Base-by-base conservation (phyloP, 1,284 basidiomycete species). In the Cryptococcus sp. region DNA sequence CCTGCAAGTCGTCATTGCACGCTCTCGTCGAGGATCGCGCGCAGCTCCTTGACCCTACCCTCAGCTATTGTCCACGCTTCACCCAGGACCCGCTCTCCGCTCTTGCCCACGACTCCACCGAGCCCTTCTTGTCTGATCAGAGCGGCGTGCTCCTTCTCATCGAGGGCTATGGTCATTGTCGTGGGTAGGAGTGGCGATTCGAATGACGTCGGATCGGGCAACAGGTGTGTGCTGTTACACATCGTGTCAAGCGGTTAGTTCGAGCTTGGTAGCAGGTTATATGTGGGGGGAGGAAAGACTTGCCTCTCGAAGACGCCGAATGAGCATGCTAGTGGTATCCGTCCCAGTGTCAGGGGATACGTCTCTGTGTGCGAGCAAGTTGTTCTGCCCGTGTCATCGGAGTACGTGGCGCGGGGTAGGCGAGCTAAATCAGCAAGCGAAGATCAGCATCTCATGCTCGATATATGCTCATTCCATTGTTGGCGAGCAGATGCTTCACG, bases 191-290 rank as follows among this genome's bases (percentile, higher is more conserved):
- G 82, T 0, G 91, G 89, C 65, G 93, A 87, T 78, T 98, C 94
- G 75, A 96, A 96, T 0, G 91, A 84, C 0, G 90, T 89, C 1
- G 91, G 90, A 76, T 97, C 94, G 0, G 87, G 82, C 1, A 97
- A 80, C 15, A 94, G 76, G 47, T 87, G 82, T 40, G 84, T 84
- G 25, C 74, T 76, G 25, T 50, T 41, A 44, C 15, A 39, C 20
- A 20, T 39, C 47, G 48, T 4, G 40, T 42, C 40, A 57, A 52
- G 20, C 31, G 20, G 27, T 57, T 40, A 53, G 7, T 8, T 35
- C 19, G 13, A 22, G 19, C 40, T 5, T 46, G 53, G 47, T 35
- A 35, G 25, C 23, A 39, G 47, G 53, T 31, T 19, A 44, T 42
- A 51, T 39, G 54, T 48, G 31, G 13, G 48, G 50, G 46, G 25